phyloP scores from a whole-genome alignment of 306 rosid genomes.

The Cercis canadensis region DNA sequence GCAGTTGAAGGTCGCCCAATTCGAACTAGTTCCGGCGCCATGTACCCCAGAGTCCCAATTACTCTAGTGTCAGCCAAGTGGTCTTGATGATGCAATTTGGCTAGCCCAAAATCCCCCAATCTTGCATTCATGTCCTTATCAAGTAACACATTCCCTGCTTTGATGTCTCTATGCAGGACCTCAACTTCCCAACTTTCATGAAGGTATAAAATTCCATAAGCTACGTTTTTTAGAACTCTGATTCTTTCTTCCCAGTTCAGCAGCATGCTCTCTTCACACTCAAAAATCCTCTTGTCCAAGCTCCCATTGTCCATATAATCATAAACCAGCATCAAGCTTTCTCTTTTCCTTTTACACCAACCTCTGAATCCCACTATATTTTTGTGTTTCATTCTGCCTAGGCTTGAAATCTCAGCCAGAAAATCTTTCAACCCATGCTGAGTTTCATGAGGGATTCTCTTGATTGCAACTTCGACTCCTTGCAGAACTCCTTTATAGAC shows the following conservation, averaged over 20 bases:
- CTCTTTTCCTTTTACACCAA: conserved; percentile 73
- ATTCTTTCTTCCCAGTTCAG: conserved; percentile 68
- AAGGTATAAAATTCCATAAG: conserved; percentile 65
- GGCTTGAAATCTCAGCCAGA: conserved; percentile 77
- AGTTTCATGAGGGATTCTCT: conserved; percentile 44
- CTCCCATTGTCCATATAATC: conserved; percentile 84
- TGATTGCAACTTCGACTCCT: conserved; percentile 62
- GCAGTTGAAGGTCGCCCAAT: conserved; percentile 53
- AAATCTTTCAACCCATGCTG: conserved; percentile 60
- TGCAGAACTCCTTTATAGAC: conserved; percentile 66
- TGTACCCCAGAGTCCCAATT: conserved; percentile 72
- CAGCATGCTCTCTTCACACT: conserved; percentile 45
- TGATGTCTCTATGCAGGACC: conserved; percentile 80
- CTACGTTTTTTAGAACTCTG: conserved; percentile 64
- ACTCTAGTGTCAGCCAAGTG: conserved; percentile 51
- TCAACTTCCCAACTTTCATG: conserved; percentile 83
- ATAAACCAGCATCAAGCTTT: conserved; percentile 65
- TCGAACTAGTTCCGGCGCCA: conserved; percentile 71
- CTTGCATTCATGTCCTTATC: conserved; percentile 77
- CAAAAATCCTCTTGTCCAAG: conserved; percentile 68
- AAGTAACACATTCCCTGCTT: conserved; percentile 69
- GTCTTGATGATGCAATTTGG: conserved; percentile 59
- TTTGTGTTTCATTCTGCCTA: conserved; percentile 78
- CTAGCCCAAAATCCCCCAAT: conserved; percentile 75
- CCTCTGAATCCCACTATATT: conserved; percentile 75